Conservation (phyloP, 1,139 yeast genomes). For the Taiozyma sp. region DNA sequence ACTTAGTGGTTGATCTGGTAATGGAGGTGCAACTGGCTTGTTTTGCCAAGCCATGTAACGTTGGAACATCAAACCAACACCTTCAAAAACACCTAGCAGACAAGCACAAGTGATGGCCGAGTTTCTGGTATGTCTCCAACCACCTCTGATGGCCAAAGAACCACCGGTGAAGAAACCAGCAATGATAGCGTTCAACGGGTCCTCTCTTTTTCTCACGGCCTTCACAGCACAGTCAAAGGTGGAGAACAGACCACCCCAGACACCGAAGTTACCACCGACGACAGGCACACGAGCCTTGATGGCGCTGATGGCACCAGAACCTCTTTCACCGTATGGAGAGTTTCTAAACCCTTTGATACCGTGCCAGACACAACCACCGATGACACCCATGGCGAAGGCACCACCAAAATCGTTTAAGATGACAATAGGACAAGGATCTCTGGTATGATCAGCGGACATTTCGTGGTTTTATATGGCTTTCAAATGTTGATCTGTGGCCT, state of each 20-base stretch:
- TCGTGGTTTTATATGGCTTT: too few species aligned
- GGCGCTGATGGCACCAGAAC: constrained; percentile 70
- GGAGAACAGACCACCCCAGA: constrained; percentile 98
- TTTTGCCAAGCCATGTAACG: constrained; percentile 82
- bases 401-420: constrained; percentile 97
- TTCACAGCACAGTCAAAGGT: constrained; percentile 94
- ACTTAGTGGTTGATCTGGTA: constrained; percentile 49
- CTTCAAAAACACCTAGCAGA: constrained; percentile 93
- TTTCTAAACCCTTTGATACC: constrained; percentile 98
- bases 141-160: constrained; percentile 95
- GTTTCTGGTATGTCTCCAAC: constrained; percentile 95
- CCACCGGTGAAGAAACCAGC: constrained; percentile 99
- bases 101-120: constrained; percentile 98
- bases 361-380: constrained; percentile 99
- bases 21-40: constrained; percentile 75
- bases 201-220: constrained; percentile 95
- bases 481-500: not conserved
- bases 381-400: constrained; percentile 97
- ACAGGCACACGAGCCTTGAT: constrained; percentile 97
- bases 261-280: constrained; percentile 98
- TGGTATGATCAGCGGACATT: constrained; percentile 93
- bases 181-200: constrained; percentile 96
- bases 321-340: constrained; percentile 94
- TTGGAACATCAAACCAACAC: constrained; percentile 96
- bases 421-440: constrained; percentile 99